Evolutionary conservation across 768 basidiomycete species (phyloP).

Genomic region (Leucocoprinus birnbaumii): DNA sequence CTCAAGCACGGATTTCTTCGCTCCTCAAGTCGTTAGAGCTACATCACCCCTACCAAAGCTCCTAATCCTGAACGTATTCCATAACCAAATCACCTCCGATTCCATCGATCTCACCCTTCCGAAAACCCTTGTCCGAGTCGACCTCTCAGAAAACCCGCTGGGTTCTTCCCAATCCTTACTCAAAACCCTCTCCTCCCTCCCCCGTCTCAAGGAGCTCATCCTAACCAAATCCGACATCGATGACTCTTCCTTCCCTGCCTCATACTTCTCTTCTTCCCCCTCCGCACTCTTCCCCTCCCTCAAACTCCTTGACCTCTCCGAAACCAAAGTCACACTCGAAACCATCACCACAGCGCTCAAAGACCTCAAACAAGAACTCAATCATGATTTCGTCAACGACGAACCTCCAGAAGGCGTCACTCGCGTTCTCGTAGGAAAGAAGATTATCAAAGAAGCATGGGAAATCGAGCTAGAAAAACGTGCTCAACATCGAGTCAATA

Average conservation of each 20-base stretch:
- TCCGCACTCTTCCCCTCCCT: conserved; percentile 45
- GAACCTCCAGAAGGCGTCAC: conserved; percentile 50
- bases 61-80: conserved; percentile 56
- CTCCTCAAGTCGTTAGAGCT: conserved; percentile 59
- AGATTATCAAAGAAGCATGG: conserved; percentile 72
- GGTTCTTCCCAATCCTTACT: conserved; percentile 42
- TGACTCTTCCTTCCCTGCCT: conserved; percentile 47
- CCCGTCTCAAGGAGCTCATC: conserved; percentile 53
- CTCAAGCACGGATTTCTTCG: conserved; percentile 57
- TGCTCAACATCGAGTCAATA: conserved; percentile 35
- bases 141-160: conserved; percentile 70
- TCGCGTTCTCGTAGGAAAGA: conserved; percentile 66
- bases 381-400: conserved; percentile 52
- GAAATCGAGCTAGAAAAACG: conserved; percentile 71
- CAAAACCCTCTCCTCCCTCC: conserved; percentile 42
- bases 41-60: conserved; percentile 65
- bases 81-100: conserved; percentile 59
- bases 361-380: conserved; percentile 45
- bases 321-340: conserved; percentile 55
- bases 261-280: too few relatives aligned
- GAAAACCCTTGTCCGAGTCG: conserved; percentile 47
- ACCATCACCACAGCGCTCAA: conserved; percentile 42
- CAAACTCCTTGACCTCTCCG: conserved; percentile 59
- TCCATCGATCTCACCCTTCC: conserved; percentile 58
- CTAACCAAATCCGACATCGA: conserved; percentile 60